These are phyloP conservation scores for Arxiozyma slooffiae DNA, from an alignment of 1,139 yeast genomes.

Conservation along the genomic window DNA sequence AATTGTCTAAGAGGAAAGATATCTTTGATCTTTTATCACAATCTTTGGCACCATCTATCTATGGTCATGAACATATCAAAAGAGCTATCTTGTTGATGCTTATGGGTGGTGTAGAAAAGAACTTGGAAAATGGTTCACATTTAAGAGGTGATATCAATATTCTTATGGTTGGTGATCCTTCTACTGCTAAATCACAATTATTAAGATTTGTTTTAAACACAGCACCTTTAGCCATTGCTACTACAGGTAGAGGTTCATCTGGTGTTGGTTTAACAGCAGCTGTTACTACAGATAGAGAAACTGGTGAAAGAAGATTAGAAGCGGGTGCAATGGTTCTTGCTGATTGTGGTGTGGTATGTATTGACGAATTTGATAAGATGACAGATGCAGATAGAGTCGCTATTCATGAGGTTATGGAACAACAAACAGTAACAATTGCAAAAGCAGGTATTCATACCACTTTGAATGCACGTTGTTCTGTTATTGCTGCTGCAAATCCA, in stretches of 20 bases:
- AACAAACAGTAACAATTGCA: constrained; percentile 96
- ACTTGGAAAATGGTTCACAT: constrained; percentile 90
- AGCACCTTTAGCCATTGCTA: constrained; percentile 91
- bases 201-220: constrained; percentile 88
- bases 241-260: constrained; percentile 98
- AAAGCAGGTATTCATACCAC: constrained; percentile 98
- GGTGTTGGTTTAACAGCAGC: constrained; percentile 99
- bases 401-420: constrained; percentile 99
- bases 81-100: constrained; percentile 86
- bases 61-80: constrained; percentile 85
- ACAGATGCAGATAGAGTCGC: constrained; percentile 94
- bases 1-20: constrained; percentile 55
- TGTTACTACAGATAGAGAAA: constrained; percentile 90
- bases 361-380: constrained; percentile 98
- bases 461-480: constrained; percentile 92
- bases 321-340: constrained; percentile 99
- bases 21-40: constrained; percentile 73
- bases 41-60: constrained; percentile 91
- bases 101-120: constrained; percentile 90
- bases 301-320: constrained; percentile 92
- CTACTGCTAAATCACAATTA: constrained; percentile 95
- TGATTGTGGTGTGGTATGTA: constrained; percentile 94
- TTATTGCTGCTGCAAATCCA: constrained; percentile 97
- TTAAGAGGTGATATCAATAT: constrained; percentile 95
- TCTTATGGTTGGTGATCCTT: constrained; percentile 97